A percentile compares a stretch with the other conserved stretches of the same genome.
Evolutionary conservation across 2,329 filamentous ascomycete genomes (phyloP).

Genomic region (Bipolaris bicolor): DNA sequence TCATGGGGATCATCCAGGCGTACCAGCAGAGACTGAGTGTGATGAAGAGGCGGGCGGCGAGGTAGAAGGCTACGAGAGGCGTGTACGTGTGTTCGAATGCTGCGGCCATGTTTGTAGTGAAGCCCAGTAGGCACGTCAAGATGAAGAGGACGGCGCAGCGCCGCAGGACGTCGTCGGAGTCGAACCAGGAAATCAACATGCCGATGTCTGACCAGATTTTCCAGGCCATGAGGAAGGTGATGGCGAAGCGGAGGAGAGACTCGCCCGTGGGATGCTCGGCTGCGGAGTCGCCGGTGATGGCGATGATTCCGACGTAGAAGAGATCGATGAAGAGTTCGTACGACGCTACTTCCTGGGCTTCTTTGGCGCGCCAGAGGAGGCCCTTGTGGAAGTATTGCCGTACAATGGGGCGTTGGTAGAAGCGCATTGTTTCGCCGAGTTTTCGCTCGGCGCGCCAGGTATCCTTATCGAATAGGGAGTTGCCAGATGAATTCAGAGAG

Average conservation of each 20-base stretch:
- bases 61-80: conserved; percentile 66
- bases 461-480: conserved; percentile 41
- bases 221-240: conserved; percentile 68
- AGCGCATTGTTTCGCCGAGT: conserved; percentile 57
- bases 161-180: conserved; percentile 65
- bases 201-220: conserved; percentile 69
- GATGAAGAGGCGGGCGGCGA: conserved; percentile 62
- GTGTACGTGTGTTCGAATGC: conserved; percentile 62
- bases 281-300: conserved; percentile 67
- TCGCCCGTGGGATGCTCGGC: conserved; percentile 62
- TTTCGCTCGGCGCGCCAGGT: conserved; percentile 47
- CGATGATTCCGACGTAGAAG: conserved; percentile 68
- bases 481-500: conserved; percentile 12
- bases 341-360: conserved; percentile 65
- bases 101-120: conserved; percentile 67
- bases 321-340: conserved; percentile 71
- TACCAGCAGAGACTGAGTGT: conserved; percentile 57
- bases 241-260: conserved; percentile 64
- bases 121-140: conserved; percentile 66
- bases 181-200: conserved; percentile 65
- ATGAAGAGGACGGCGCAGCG: conserved; percentile 65
- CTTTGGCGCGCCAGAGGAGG: conserved; percentile 66
- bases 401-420: conserved; percentile 66
- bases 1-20: conserved; percentile 61
- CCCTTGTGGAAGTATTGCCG: conserved; percentile 71